Base-by-base conservation (phyloP, 129 eudicot genomes). In the Pulicaria dysenterica region DNA sequence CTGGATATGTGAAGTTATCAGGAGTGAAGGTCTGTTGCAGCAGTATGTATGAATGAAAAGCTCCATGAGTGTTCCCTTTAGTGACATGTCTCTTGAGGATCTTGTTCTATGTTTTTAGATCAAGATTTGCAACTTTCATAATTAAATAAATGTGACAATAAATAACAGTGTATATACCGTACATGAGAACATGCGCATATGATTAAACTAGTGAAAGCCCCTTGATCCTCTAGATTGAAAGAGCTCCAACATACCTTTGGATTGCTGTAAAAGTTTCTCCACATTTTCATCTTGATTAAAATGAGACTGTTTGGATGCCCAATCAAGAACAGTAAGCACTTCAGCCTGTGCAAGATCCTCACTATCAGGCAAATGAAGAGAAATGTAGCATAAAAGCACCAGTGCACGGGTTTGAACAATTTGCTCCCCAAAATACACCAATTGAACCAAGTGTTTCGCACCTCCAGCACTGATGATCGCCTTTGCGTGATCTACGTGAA, bases 1-100 rank as follows among this genome's bases (percentile, higher is more conserved):
- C 64, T 7, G 91, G 87, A 8, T 61, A 83, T 1, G 91, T 86
- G 69, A 82, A 86, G 73, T 83, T 85, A 65, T 85, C 91, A 11
- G 87, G 85, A 51, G 58, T 39, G 65, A 64, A 17, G 5, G 37
- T 34, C 42, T 64, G 72, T 48, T 69, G 87, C 91, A 85, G 80
- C 36, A 31, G 64, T 61, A 44, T 58, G 76, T 60, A 86, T 9
- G 84, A 64, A 19, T 70, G 72, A 41, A 85, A 65, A 39, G 79
- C 90, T 41, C 31, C 40, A 2, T 64, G 54, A 10, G 67, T 60
- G 67, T 86, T 70, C n/a, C 77, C 85, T n/a, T 82, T 55, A 4
- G 34, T 31, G 8, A 70, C 67, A 64, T 82, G 91, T 67, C 59
- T 80, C 47, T 83, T 86, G 54, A 86, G 70, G 64, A 75, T 61